phyloP scores from a whole-genome alignment of 495 filamentous ascomycete species.

The Tuber microsphaerosporum region DNA sequence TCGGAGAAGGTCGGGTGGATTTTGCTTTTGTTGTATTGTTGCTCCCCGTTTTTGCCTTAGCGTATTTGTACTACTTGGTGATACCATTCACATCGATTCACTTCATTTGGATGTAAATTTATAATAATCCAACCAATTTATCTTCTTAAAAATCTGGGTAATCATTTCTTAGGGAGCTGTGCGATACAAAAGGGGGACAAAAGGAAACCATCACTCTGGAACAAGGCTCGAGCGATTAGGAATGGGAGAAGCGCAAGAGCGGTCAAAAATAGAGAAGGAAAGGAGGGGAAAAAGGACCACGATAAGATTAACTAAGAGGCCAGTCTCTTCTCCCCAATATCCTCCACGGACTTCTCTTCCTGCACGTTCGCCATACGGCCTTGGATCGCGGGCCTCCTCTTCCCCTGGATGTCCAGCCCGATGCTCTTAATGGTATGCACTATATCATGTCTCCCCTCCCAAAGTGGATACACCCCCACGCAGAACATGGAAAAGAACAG shows the following conservation, averaged over 20 bases:
- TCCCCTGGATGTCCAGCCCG: slow-evolving; percentile 61
- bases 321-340: slow-evolving; percentile 3
- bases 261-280: not conserved
- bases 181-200: not conserved
- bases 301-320: not conserved
- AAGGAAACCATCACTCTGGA: not conserved
- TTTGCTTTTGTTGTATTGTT: not conserved
- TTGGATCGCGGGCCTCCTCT: slow-evolving; percentile 43
- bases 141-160: not conserved
- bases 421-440: slow-evolving; percentile 59
- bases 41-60: not conserved
- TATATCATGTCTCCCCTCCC: slow-evolving; percentile 68
- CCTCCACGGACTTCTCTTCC: slow-evolving; percentile 6
- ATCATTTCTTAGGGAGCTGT: not conserved
- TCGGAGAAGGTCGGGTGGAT: not conserved
- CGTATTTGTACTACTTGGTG: not conserved
- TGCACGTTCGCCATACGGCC: slow-evolving; percentile 14
- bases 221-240: not conserved
- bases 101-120: not conserved
- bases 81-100: not conserved
- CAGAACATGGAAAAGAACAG: slow-evolving; percentile 65
- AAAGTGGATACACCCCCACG: slow-evolving; percentile 77
- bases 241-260: not conserved
- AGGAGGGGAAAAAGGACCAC: not conserved
- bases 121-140: not conserved